Conservation (phyloP, 1,284 basidiomycete genomes). For the Xerocomus amazonicus region DNA sequence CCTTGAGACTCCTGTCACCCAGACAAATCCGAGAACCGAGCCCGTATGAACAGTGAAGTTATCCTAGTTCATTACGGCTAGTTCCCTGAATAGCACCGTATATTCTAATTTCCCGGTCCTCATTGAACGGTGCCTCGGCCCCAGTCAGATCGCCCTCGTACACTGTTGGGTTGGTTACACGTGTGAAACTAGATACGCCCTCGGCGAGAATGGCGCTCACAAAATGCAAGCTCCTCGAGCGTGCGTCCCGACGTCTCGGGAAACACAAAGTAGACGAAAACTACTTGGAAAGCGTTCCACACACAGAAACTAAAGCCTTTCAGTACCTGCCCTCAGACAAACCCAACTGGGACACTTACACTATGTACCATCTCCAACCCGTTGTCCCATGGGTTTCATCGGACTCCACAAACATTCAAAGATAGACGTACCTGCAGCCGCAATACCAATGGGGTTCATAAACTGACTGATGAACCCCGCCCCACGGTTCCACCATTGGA, state of each 20-base stretch:
- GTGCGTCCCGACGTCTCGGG: slow-evolving; percentile 53
- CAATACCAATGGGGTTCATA: slow-evolving; percentile 21
- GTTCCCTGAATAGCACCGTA: too few species aligned
- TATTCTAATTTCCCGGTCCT: too few species aligned
- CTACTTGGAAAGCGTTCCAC: slow-evolving; percentile 44
- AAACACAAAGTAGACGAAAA: slow-evolving; percentile 51
- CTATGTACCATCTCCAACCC: slow-evolving; percentile 25
- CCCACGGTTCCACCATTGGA: slow-evolving; percentile 9
- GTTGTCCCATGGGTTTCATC: neutral
- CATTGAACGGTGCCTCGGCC: too few species aligned
- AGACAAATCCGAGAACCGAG: too few species aligned
- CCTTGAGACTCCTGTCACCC: too few species aligned
- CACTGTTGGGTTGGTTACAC: too few species aligned
- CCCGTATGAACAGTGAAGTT: too few species aligned
- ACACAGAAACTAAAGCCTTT: slow-evolving; percentile 37
- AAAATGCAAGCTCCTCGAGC: slow-evolving; percentile 58
- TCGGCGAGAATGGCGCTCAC: slow-evolving; percentile 35
- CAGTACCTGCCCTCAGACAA: neutral
- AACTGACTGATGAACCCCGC: slow-evolving; percentile 13
- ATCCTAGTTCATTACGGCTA: too few species aligned
- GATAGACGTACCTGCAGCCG: slow-evolving; percentile 6
- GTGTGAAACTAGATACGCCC: too few species aligned
- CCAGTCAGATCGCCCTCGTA: too few species aligned
- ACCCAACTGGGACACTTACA: slow-evolving; percentile 4
- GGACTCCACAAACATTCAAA: neutral